phyloP scores from a whole-genome alignment of 176 grass and related monocot genomes.

The Carex scoparia region DNA sequence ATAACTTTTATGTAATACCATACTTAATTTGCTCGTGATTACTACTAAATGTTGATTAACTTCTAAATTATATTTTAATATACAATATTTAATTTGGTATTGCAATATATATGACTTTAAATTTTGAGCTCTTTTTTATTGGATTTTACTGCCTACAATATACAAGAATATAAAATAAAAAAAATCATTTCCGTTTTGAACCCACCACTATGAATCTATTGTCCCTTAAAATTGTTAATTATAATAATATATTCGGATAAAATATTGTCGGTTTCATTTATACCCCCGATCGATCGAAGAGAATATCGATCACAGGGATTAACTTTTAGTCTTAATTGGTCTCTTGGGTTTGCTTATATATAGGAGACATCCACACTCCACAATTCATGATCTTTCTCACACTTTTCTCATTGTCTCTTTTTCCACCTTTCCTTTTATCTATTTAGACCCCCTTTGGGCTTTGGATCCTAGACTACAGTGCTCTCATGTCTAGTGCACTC shows the following conservation, averaged over 20 bases:
- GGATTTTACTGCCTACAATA: too few relatives aligned
- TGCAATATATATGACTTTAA: too few relatives aligned
- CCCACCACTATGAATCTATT: too few relatives aligned
- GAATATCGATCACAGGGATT: constrained; percentile 28
- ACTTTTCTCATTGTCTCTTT: constrained; percentile 30
- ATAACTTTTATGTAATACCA: too few relatives aligned
- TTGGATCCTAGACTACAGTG: constrained; percentile 1
- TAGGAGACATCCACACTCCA: constrained; percentile 23
- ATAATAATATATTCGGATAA: background rate
- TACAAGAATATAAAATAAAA: too few relatives aligned
- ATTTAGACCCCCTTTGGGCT: background rate
- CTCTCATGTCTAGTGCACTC: constrained; percentile 48
- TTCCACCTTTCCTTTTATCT: constrained; percentile 22
- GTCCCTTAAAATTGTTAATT: background rate
- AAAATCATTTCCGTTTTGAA: too few relatives aligned
- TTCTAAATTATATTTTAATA: too few relatives aligned
- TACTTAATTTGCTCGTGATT: too few relatives aligned
- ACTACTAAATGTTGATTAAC: too few relatives aligned
- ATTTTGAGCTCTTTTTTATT: too few relatives aligned
- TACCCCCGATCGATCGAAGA: background rate
- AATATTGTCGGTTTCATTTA: background rate
- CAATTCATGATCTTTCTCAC: constrained; percentile 35
- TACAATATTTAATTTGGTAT: too few relatives aligned
- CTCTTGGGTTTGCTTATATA: constrained; percentile 64
- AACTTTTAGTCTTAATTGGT: constrained; percentile 33